Evolutionary conservation across 352 stramenopile genomes (phyloP).

Genomic region (Pythium dissotocum): DNA sequence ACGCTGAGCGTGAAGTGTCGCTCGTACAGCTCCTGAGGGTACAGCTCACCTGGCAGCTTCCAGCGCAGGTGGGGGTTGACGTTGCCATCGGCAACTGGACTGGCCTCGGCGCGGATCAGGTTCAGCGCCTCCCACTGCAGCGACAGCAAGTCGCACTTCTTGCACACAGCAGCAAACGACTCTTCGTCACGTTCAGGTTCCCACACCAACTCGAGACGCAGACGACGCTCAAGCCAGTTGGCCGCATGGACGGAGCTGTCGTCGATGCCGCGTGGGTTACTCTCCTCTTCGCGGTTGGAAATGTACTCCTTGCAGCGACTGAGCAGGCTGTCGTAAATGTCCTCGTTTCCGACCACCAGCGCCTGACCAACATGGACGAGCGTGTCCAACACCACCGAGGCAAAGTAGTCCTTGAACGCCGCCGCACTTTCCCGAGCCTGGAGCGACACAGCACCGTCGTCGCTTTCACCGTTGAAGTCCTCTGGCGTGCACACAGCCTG

Average conservation of each 20-base stretch:
- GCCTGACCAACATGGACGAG: slow-evolving; percentile 64
- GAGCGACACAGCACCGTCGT: slow-evolving; percentile 33
- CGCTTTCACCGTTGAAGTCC: slow-evolving; percentile 53
- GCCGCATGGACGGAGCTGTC: slow-evolving; percentile 28
- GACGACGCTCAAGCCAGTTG: slow-evolving; percentile 68
- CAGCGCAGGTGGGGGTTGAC: slow-evolving; percentile 39
- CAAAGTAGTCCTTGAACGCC: slow-evolving; percentile 82
- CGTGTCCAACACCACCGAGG: slow-evolving; percentile 65
- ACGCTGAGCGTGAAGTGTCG: slow-evolving; percentile 29
- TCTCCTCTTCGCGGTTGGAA: slow-evolving; percentile 58
- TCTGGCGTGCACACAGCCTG: slow-evolving; percentile 65
- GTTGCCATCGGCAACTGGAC: slow-evolving; percentile 23
- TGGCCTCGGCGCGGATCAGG: slow-evolving; percentile 33
- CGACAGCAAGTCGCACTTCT: slow-evolving; percentile 58
- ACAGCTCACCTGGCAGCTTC: slow-evolving; percentile 53
- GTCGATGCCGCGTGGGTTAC: slow-evolving; percentile 48
- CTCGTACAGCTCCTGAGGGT: slow-evolving; percentile 59
- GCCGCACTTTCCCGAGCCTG: slow-evolving; percentile 46
- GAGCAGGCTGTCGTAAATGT: slow-evolving; percentile 69
- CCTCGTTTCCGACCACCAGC: slow-evolving; percentile 42
- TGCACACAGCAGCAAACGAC: slow-evolving; percentile 47
- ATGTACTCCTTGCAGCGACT: slow-evolving; percentile 77
- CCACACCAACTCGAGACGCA: slow-evolving; percentile 70
- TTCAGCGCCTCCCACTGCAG: slow-evolving; percentile 63
- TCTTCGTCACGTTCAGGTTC: slow-evolving; percentile 63